Evolutionary conservation across 177 flowering plant genomes (phyloP).

Genomic region (Vitis hybrid): DNA sequence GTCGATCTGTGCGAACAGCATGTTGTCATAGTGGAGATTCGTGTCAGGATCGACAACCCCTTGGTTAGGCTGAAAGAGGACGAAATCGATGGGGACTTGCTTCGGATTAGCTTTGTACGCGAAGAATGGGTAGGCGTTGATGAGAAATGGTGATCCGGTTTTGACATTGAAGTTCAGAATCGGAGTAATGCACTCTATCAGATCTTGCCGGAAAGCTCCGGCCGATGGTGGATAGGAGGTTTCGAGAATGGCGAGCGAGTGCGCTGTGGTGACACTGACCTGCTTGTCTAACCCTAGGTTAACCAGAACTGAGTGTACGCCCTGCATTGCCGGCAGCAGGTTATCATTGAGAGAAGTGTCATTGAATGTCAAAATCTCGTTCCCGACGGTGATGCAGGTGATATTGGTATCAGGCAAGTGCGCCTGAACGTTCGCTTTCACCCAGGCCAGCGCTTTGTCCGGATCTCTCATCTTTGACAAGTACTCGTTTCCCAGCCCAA

Average conservation of each 20-base stretch:
- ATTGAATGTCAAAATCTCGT: slow-evolving; percentile 75
- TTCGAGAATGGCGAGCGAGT: slow-evolving; percentile 52
- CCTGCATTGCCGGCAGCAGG: slow-evolving; percentile 63
- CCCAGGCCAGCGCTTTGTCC: slow-evolving; percentile 55
- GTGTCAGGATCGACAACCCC: slow-evolving; percentile 52
- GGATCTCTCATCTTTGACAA: slow-evolving; percentile 56
- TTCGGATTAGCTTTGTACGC: slow-evolving; percentile 61
- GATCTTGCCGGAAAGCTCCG: slow-evolving; percentile 51
- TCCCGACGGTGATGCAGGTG: slow-evolving; percentile 77
- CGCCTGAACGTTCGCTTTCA: slow-evolving; percentile 58
- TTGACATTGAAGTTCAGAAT: slow-evolving; percentile 40
- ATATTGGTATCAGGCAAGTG: slow-evolving; percentile 74
- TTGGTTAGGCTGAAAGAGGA: slow-evolving; percentile 50
- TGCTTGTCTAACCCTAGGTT: slow-evolving; percentile 43
- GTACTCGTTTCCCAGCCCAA: slow-evolving; percentile 67
- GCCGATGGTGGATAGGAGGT: slow-evolving; percentile 69
- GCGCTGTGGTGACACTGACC: slow-evolving; percentile 69
- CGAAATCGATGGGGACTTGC: slow-evolving; percentile 52
- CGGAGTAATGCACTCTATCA: slow-evolving; percentile 20
- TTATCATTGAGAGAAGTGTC: slow-evolving; percentile 37
- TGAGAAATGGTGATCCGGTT: slow-evolving; percentile 52
- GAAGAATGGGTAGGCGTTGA: slow-evolving; percentile 72
- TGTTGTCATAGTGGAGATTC: slow-evolving; percentile 65
- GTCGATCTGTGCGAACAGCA: slow-evolving; percentile 77
- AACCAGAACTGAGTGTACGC: slow-evolving; percentile 40